phyloP scores from a whole-genome alignment of 2,329 filamentous ascomycete species.

The Pseudomassariella vexata region DNA sequence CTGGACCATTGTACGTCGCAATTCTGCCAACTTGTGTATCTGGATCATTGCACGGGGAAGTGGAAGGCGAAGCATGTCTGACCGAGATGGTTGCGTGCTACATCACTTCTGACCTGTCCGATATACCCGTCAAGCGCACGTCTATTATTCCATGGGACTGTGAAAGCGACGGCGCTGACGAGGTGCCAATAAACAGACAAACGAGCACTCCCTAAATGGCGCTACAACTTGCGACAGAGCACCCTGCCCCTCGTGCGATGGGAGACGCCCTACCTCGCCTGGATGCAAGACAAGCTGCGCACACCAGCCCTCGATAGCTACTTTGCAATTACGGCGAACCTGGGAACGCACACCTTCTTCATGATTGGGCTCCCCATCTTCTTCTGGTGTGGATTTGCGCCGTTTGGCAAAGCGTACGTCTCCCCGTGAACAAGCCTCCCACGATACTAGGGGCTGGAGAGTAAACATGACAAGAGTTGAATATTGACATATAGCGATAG shows the following conservation, averaged over 20 bases:
- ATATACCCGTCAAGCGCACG: too few species aligned
- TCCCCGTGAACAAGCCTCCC: too few species aligned
- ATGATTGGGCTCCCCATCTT: conserved; percentile 92
- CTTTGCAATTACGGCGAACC: conserved; percentile 93
- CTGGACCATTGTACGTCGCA: conserved; percentile 65
- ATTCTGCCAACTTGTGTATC: too few species aligned
- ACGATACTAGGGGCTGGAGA: too few species aligned
- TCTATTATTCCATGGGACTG: too few species aligned
- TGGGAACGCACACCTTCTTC: conserved; percentile 97
- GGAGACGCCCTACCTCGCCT: conserved; percentile 92
- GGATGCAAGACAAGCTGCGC: conserved; percentile 73
- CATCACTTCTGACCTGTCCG: too few species aligned
- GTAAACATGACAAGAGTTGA: too few species aligned
- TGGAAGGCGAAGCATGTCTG: too few species aligned
- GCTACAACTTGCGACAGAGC: conserved; percentile 75
- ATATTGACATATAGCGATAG: conserved; percentile 33
- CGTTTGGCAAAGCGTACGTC: conserved; percentile 78
- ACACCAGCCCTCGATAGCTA: conserved; percentile 87
- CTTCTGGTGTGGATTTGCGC: conserved; percentile 91
- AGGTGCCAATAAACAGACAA: too few species aligned
- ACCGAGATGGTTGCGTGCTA: too few species aligned
- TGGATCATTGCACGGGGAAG: too few species aligned
- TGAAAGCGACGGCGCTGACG: too few species aligned
- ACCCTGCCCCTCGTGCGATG: conserved; percentile 83
- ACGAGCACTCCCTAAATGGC: conserved; percentile 78